Conservation (phyloP, 345 rosid genomes). For the Syzygium jambos region DNA sequence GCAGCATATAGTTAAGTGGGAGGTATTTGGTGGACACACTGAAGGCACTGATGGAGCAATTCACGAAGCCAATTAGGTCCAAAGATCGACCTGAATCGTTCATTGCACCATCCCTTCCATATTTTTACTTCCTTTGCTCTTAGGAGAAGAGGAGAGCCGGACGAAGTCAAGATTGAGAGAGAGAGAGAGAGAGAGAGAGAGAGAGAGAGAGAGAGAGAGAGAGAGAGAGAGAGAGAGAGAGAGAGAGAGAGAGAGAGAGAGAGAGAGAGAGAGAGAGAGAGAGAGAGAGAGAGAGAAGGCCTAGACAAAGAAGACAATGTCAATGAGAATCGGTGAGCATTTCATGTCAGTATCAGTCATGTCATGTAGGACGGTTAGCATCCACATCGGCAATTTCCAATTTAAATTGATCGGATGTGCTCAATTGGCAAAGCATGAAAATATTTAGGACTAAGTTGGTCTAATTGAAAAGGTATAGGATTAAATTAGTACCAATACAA, state of each 20-base stretch:
- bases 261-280: background rate
- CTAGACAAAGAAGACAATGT: background rate
- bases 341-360: too few species aligned
- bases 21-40: conserved; percentile 39
- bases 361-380: too few species aligned
- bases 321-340: background rate
- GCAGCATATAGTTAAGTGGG: conserved; percentile 56
- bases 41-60: conserved; percentile 38
- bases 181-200: background rate
- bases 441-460: too few species aligned
- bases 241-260: background rate
- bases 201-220: background rate
- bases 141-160: too few species aligned
- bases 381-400: too few species aligned
- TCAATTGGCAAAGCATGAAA: too few species aligned
- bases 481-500: too few species aligned
- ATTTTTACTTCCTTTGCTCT: background rate
- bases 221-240: background rate
- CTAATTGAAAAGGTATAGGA: too few species aligned
- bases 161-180: background rate
- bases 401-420: too few species aligned
- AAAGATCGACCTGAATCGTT: conserved; percentile 8
- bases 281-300: background rate
- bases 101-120: conserved; percentile 63
- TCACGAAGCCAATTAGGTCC: conserved; percentile 34